A percentile compares a stretch with the other conserved stretches of the same genome.
Conservation (phyloP, 345 rosid species). For the Brassica incana region DNA sequence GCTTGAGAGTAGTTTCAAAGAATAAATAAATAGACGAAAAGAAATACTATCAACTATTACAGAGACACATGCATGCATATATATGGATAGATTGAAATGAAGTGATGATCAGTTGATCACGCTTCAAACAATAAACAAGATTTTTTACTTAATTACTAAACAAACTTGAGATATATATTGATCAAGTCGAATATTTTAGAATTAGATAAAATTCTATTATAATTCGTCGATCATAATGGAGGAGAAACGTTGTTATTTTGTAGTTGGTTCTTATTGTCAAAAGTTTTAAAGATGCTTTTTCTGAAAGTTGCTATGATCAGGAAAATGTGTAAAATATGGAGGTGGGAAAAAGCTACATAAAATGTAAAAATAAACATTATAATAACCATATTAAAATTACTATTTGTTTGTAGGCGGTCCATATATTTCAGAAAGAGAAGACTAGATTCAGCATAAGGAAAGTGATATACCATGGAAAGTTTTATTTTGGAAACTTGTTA, state of each 20-base stretch:
- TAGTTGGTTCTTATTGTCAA: constrained; percentile 15
- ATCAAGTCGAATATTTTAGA: constrained; percentile 30
- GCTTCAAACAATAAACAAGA: neutral
- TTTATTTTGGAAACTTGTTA: constrained; percentile 25
- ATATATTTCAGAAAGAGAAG: neutral
- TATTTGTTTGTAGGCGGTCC: neutral
- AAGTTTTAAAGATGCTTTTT: constrained; percentile 15
- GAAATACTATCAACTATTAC: neutral
- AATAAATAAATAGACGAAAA: neutral
- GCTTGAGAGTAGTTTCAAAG: neutral
- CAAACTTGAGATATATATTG: neutral
- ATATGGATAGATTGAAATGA: neutral
- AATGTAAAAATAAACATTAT: neutral
- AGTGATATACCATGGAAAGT: constrained; percentile 29
- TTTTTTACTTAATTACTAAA: neutral
- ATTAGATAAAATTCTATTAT: neutral
- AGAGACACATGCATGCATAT: neutral
- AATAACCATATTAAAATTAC: neutral
- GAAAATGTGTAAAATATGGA: neutral
- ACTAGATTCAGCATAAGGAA: constrained; percentile 18
- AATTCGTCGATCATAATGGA: constrained; percentile 9
- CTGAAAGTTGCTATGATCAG: neutral
- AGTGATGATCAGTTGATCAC: neutral
- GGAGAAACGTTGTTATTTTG: neutral
- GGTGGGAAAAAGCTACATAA: neutral